A percentile compares a stretch with the other conserved stretches of the same genome.
Evolutionary conservation across 2,329 filamentous ascomycete species (phyloP).

Genomic region (Colletotrichum sp.): DNA sequence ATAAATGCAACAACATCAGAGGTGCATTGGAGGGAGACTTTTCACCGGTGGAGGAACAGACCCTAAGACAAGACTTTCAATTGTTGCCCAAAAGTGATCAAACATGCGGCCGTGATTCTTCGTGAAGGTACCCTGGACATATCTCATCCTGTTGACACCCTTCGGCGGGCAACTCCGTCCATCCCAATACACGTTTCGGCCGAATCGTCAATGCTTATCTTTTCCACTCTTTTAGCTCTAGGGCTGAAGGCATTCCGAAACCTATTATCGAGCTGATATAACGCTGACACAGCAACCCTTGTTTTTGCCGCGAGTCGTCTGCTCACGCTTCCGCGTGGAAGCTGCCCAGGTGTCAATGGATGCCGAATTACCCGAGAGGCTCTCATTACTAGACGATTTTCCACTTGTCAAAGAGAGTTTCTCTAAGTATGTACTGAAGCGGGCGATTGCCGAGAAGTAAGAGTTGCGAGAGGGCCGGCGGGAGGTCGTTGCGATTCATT

Average conservation of each 20-base stretch:
- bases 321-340: not conserved
- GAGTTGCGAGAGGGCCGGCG: not conserved
- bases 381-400: not conserved
- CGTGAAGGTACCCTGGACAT: not conserved
- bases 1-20: not conserved
- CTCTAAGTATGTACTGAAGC: not conserved
- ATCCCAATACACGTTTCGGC: not conserved
- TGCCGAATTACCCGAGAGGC: not conserved
- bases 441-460: not conserved
- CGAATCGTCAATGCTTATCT: constrained; percentile 33
- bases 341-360: not conserved
- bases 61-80: not conserved
- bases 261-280: not conserved
- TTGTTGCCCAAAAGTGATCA: not conserved
- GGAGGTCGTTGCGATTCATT: not conserved
- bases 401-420: not conserved
- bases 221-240: not conserved
- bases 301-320: not conserved
- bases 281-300: not conserved
- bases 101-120: not conserved
- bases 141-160: not conserved
- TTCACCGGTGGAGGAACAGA: not conserved
- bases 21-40: not conserved
- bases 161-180: not conserved
- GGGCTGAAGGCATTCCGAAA: not conserved